A percentile compares a stretch with the other conserved stretches of the same genome.
phyloP scores from a whole-genome alignment of 495 filamentous ascomycete species.

The Aspergillus funiculosus region DNA sequence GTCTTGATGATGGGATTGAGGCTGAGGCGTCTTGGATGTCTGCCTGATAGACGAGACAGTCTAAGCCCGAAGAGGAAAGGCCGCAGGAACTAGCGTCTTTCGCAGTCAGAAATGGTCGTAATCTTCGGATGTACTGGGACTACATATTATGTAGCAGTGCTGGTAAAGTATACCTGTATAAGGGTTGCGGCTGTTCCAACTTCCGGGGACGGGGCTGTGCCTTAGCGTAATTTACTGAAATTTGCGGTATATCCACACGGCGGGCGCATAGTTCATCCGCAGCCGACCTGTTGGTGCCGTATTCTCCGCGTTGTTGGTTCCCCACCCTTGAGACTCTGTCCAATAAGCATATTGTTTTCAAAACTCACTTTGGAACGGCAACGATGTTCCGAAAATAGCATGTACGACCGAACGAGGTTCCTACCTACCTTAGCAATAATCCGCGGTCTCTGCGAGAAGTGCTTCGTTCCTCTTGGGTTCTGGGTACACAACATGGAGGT shows the following conservation, averaged over 20 bases:
- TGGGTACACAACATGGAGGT: no score
- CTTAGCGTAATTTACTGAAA: conserved; percentile 4
- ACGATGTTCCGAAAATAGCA: conserved; percentile 7
- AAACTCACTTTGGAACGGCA: no score
- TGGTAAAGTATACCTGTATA: neutral
- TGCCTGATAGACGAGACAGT: conserved; percentile 39
- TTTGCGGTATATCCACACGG: neutral
- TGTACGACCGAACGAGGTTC: no score
- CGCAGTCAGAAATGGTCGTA: conserved; percentile 13
- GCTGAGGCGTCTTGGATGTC: conserved; percentile 36
- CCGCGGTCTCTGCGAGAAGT: no score
- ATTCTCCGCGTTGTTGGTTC: neutral
- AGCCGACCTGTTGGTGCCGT: conserved; percentile 1
- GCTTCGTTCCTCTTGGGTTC: no score
- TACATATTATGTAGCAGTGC: no score
- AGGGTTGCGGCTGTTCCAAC: neutral
- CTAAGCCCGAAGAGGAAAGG: conserved; percentile 23
- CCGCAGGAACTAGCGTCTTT: neutral
- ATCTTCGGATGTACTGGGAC: conserved; percentile 5
- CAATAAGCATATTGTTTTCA: neutral
- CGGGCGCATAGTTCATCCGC: conserved; percentile 2
- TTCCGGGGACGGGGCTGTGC: conserved; percentile 5
- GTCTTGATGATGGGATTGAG: conserved; percentile 17
- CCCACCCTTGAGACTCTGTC: neutral
- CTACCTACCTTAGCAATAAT: no score